These are phyloP conservation scores for Jimgerdemannia flammicorona DNA, from an alignment of 192 early-diverging fungal genomes.

Conservation along the genomic window DNA sequence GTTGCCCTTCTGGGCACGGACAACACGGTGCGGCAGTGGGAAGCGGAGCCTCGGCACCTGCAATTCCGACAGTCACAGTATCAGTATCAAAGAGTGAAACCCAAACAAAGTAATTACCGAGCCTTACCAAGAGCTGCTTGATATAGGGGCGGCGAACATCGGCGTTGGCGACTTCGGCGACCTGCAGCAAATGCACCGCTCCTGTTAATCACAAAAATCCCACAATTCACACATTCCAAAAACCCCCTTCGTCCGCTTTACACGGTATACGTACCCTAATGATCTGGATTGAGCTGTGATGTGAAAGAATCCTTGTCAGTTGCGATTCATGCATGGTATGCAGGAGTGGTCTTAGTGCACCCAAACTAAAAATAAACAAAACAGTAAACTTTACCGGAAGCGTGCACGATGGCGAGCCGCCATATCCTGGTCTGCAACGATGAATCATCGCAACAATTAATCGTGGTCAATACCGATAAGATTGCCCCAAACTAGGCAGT, in stretches of 20 bases:
- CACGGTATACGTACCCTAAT: conserved; percentile 55
- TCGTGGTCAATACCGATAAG: neutral
- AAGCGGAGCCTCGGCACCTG: conserved; percentile 82
- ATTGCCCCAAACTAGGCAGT: neutral
- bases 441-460: neutral
- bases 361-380: neutral
- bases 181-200: conserved; percentile 17
- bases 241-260: no score
- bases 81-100: neutral
- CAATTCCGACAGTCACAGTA: neutral
- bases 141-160: conserved; percentile 98
- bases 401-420: conserved; percentile 98
- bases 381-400: conserved; percentile 42
- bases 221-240: no score
- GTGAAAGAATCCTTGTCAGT: neutral
- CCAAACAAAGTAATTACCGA: conserved; percentile 11
- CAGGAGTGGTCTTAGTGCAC: no score
- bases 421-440: conserved; percentile 87
- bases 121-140: conserved; percentile 79
- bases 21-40: conserved; percentile 97
- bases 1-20: conserved; percentile 80
- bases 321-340: no score
- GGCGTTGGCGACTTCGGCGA: conserved; percentile 82
- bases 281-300: conserved; percentile 86
- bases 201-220: neutral